These are phyloP conservation scores for Nakaseomyces uthaithaninus DNA, from an alignment of 1,139 yeast species.

Conservation along the genomic window DNA sequence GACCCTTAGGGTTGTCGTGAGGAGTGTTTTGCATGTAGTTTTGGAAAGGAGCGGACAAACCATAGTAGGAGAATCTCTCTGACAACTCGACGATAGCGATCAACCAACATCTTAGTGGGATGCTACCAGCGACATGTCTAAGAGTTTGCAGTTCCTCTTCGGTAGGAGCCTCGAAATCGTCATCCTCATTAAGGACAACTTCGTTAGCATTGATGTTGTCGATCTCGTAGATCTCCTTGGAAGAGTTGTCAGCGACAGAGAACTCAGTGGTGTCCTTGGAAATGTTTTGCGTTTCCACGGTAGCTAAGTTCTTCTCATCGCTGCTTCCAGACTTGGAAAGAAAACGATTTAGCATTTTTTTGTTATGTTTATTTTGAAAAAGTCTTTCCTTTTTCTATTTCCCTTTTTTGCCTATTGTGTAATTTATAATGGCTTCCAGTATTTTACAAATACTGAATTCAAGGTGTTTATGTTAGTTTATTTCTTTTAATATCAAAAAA, in stretches of 20 bases:
- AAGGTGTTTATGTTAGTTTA: no score
- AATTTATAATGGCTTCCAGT: not conserved
- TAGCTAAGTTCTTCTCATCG: constrained; percentile 4
- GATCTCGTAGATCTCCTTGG: constrained; percentile 8
- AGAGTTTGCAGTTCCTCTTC: constrained; percentile 26
- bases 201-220: constrained; percentile 8
- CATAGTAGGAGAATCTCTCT: constrained; percentile 80
- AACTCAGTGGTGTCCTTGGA: not conserved
- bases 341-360: constrained; percentile 4
- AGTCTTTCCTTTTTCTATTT: no score
- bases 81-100: constrained; percentile 74
- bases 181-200: constrained; percentile 10
- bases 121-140: constrained; percentile 25
- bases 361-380: not conserved
- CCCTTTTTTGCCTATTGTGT: not conserved
- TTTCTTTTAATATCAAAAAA: no score
- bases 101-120: constrained; percentile 46
- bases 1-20: constrained; percentile 45
- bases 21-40: constrained; percentile 62
- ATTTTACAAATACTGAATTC: no score
- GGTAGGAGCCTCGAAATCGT: constrained; percentile 24
- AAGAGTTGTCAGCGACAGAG: constrained; percentile 5
- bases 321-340: constrained; percentile 6
- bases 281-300: constrained; percentile 4
- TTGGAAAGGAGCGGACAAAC: constrained; percentile 66